A percentile compares a stretch with the other conserved stretches of the same genome.
Evolutionary conservation across 2,329 filamentous ascomycete genomes (phyloP).

Genomic region (Scytalidium lignicola): DNA sequence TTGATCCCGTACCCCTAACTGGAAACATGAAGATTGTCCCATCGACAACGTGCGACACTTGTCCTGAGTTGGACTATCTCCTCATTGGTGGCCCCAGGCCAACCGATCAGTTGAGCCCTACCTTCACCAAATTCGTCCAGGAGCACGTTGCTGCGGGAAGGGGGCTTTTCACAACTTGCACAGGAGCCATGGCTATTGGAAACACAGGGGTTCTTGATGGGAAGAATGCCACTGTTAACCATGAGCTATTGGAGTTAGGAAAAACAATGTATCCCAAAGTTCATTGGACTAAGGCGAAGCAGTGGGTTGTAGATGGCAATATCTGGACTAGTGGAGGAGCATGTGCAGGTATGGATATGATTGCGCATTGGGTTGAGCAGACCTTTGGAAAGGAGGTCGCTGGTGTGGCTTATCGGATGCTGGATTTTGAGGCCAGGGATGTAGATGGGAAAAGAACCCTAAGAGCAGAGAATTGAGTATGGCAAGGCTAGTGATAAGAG

Average conservation of each 20-base stretch:
- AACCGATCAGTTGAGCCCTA: conserved; percentile 24
- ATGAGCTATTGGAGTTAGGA: conserved; percentile 26
- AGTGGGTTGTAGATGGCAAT: conserved; percentile 41
- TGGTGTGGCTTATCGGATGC: conserved; percentile 1
- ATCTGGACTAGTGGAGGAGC: conserved; percentile 43
- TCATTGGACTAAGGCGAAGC: conserved; percentile 37
- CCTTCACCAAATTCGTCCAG: conserved; percentile 28
- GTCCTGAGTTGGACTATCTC: conserved; percentile 33
- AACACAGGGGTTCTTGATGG: conserved; percentile 36
- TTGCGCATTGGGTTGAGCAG: conserved; percentile 20
- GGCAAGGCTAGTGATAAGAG: no score
- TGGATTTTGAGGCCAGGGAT: conserved; percentile 23
- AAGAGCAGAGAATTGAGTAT: no score
- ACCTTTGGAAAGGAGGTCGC: conserved; percentile 18
- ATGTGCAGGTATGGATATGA: conserved; percentile 37
- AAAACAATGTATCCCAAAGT: conserved; percentile 33
- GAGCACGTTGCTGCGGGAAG: conserved; percentile 32
- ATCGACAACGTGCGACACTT: conserved; percentile 28
- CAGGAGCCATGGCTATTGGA: conserved; percentile 29
- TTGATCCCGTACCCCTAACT: conserved; percentile 22
- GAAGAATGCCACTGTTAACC: conserved; percentile 37
- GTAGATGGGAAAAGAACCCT: no score
- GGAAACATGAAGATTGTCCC: conserved; percentile 22
- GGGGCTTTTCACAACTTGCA: conserved; percentile 33
- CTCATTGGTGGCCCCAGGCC: conserved; percentile 30